Base-by-base conservation (phyloP, 495 filamentous ascomycete genomes). In the Penicillium bovifimosum region DNA sequence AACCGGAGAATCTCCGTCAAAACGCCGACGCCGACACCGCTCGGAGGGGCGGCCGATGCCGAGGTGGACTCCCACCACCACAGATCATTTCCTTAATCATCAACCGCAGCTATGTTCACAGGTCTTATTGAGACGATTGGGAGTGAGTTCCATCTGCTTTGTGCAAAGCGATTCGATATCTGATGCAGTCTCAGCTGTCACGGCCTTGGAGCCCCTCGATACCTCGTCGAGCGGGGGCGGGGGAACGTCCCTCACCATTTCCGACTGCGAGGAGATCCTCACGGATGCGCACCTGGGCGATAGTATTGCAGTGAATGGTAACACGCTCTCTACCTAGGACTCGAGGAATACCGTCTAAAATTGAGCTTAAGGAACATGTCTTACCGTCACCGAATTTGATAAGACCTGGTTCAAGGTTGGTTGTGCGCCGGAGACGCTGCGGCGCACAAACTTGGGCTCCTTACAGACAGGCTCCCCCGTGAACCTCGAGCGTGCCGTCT, bases 91-190 rank as follows among this genome's bases (percentile, higher is more conserved):
- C 54, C 56, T 50, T 46, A 48, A 55, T 61, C 52, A 47, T 28
- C 54, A 47, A 46, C 46, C 58, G 54, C 59, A 55, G 81, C 44
- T 40, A 98, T 98, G 93, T 98, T 98, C 67, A 98, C 93, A 44
- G 93, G 93, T 54, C 87, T 99, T 53, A 89, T 99, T 35, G 95
- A 99, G 75, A 86, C 83, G 42, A 87, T 97, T 40, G 95, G 95
- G 69, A 90, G 95, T 95, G 72, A 71, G 81, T 47, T 1, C 51
- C 52, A 24, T 33, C 11, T 24, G 2, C 36, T 20, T 39, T 7
- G 1, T 39, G 2, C 20, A n/a, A 52, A 56, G n/a, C 4, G 32
- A 31, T 31, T 11, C 27, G 56, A 64, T 65, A 32, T 59, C 52
- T 39, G 38, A 48, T 36, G 39, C 4, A 24, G 44, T 56, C 31